Base-by-base conservation (phyloP, 192 early-diverging fungal species). In the Backusella westeae region DNA sequence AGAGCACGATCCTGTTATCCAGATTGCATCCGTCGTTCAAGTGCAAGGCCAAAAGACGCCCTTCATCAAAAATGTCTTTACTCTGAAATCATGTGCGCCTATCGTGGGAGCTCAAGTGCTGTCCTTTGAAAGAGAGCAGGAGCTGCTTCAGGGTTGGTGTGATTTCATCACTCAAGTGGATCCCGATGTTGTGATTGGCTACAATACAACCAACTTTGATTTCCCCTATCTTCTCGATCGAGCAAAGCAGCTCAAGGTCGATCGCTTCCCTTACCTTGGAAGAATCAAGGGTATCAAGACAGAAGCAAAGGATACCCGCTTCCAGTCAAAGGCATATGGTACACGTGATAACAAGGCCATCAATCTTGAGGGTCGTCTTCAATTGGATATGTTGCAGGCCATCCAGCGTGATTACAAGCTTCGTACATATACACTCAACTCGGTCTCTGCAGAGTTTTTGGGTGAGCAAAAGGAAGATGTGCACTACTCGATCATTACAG, bases 391-490 rank as follows among this genome's bases (percentile, higher is more conserved):
- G 75, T 86, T 97, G 26, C 95, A 93, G 42, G 92, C 96, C 56
- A 97, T 99, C 90, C 96, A 97, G 72, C 86, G 97, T 42, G 98
- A 98, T 71, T 91, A 98, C 84, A 98, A 98, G 82, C 85, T 99
- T 70, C 90, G 98, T 66, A 96, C 96, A 3, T 98, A 97, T 77
- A 94, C 97, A 6, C 87, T 99, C 23, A 99, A 99, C 78, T 92
- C 98, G 35, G 98, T 99, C 4, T 97, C 92, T 80, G 94, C 96
- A 23, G 94, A 98, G 73, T 99, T 98, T 69, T 82, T 99, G 35
- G 91, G 91, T 91, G 97, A 99, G 82, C 98, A 99, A 88, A 99
- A 99, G 81, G 98, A 99, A 81, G 98, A 99, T 75, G 98, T 99
- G 5, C 97, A 97, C 75, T 94, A 99, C 77, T 98, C 97, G 6